Evolutionary conservation across 2,329 filamentous ascomycete genomes (phyloP), one percentile per base, ranked within the genome.

Genomic region (Cladosporium sp.): DNA sequence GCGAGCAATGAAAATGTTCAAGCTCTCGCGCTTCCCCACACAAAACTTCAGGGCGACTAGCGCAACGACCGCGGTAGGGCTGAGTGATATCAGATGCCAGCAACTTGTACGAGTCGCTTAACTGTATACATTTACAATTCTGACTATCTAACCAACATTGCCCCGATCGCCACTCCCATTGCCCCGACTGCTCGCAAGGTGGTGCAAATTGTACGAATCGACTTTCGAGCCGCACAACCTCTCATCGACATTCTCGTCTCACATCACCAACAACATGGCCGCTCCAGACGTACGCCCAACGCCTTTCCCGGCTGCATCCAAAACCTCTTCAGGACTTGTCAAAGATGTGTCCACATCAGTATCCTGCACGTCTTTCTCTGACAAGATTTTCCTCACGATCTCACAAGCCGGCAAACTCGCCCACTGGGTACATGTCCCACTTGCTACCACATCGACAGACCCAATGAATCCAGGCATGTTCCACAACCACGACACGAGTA

Each of bases 341-440:
- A 84, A 87, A 62, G 86, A 85, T 30, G 73, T 87, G 20, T 73
- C 81, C 37, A 97, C 94, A 1, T 85, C 91, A 64, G 87, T 90
- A 36, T 86, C 85, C 39, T 82, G 82, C 11, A 79, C 92, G 56
- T 84, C 81, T 67, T 97, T 97, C 75, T 82, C 87, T 8, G 94
- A 97, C 81, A 96, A 91, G 75, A 91, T 99, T 67, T 77, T 99
- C 67, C 79, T 99, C 63, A 97, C 92, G 1, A 82, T 97, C 60
- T 90, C 89, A 0, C 94, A 97, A 76, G 84, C 88, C 61, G 93
- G 92, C 6, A 84, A 88, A 60, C 77, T 97, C 49, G 89, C 90
- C 19, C 94, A 97, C 80, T 99, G 94, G 94, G 92, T 97, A 19
- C 89, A 94, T 77, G 89, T 95, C 0, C 88, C 90, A 0, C 82